These are phyloP conservation scores for Chenopodium suecicum DNA, from an alignment of 148 eudicot species.

Conservation along the genomic window DNA sequence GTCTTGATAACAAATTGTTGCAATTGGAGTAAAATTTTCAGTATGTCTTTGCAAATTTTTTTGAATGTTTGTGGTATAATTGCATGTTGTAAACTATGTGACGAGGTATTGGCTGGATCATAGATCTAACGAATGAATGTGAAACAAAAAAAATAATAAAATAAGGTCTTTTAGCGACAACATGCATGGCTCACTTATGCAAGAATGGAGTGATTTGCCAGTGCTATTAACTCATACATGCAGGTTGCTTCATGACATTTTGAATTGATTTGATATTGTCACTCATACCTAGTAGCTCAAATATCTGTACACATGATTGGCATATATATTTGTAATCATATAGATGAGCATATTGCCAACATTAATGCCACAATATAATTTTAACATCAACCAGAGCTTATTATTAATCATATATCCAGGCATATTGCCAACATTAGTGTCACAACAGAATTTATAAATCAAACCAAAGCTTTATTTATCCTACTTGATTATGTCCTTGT, in stretches of 20 bases:
- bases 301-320: background rate
- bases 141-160: too few relatives aligned
- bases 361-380: background rate
- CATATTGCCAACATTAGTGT: background rate
- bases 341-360: background rate
- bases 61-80: too few relatives aligned
- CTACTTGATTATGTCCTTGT: background rate
- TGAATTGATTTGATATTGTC: background rate
- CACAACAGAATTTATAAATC: background rate
- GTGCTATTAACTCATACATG: background rate
- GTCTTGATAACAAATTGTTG: background rate
- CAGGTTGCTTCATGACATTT: background rate
- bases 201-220: background rate
- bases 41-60: background rate
- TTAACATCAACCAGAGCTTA: background rate
- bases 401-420: too few relatives aligned
- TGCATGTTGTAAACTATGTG: background rate
- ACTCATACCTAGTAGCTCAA: background rate
- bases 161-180: background rate
- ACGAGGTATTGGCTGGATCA: too few relatives aligned
- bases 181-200: conserved; percentile 4
- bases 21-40: background rate
- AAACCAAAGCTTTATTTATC: background rate
- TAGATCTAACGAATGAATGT: background rate
- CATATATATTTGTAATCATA: background rate